phyloP scores from a whole-genome alignment of 352 stramenopile species.

The Hyaloperonospora arabidopsidis region DNA sequence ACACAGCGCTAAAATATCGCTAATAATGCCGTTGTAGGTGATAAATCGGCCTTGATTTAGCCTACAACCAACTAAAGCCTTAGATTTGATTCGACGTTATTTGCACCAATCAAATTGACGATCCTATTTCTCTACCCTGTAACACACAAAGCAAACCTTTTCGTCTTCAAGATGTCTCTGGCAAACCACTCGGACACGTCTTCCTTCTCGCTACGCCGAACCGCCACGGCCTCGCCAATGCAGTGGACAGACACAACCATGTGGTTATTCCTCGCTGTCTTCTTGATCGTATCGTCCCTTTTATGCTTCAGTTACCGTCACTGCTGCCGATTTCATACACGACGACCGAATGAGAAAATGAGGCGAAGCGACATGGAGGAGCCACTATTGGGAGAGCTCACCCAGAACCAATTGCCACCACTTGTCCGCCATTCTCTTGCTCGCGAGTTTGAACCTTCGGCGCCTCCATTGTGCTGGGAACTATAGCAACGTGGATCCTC shows the following conservation, averaged over 20 bases:
- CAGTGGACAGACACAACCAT: conserved; percentile 34
- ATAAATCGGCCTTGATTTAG: too few species aligned
- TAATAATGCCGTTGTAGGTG: too few species aligned
- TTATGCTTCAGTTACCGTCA: conserved; percentile 43
- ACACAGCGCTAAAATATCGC: too few species aligned
- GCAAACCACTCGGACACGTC: background rate
- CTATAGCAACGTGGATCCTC: conserved; percentile 9
- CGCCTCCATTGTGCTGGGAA: conserved; percentile 43
- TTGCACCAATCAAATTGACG: too few species aligned
- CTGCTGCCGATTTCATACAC: conserved; percentile 18
- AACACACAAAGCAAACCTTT: too few species aligned
- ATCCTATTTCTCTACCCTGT: too few species aligned
- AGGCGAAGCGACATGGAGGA: conserved; percentile 58
- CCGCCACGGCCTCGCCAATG: conserved; percentile 17
- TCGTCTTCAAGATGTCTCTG: conserved; percentile 11
- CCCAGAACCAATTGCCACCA: conserved; percentile 32
- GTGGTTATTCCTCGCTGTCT: conserved; percentile 34
- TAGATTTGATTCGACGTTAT: too few species aligned
- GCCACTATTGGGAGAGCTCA: conserved; percentile 39
- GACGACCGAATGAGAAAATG: conserved; percentile 13
- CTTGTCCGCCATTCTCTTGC: conserved; percentile 36
- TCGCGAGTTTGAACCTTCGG: conserved; percentile 57
- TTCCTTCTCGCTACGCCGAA: conserved; percentile 11
- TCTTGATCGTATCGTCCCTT: conserved; percentile 44
- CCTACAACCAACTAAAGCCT: too few species aligned